Base-by-base conservation (phyloP, 2,329 filamentous ascomycete species). In the Blastomyces percursus region DNA sequence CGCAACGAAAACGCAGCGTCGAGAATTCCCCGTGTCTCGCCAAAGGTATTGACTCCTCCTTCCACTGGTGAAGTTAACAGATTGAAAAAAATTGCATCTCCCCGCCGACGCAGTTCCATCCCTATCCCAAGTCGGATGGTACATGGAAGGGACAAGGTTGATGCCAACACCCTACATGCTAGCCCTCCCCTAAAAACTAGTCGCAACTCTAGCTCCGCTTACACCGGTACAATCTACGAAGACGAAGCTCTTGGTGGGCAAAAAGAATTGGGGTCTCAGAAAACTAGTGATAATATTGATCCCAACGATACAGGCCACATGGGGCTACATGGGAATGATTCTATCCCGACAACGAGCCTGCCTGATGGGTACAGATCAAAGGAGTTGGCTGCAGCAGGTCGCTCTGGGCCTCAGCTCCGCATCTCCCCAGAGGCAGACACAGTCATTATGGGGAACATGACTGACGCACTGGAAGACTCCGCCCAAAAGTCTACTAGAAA, bases 391-490 rank as follows among this genome's bases (percentile, higher is more conserved):
- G 35, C 35, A 12, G 60, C 58, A 2, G 59, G 62, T 42, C 59
- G 44, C 19, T 59, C 51, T 50, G 67, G 67, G 4, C 67, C 66
- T 14, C 61, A 64, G 35, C 61, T 68, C 11, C 64, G 66, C 24
- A 67, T 68, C 42, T 64, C 66, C 3, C 62, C 66, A 19, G 66
- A 66, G 24, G 67, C 67, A n/a, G 66, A 67, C 9, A 63, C 60
- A n/a, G 30, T 68, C n/a, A 66, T 68, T 7, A 64, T 68, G 66
- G 67, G 67, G 14, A 61, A 32, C 55, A 32, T 58, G 52, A 55
- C 50, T 24, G 27, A 54, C 57, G 56, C 42, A 27, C 59, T 21
- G 56, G 60, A 21, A 51, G 56, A 8, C 5, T 35, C 38, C 6
- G 48, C 42, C 42, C 40, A 59, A 35, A 7, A 21, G 4, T 35